Base-by-base conservation (phyloP, 805 yeast species). In the Yueomyces sp. region DNA sequence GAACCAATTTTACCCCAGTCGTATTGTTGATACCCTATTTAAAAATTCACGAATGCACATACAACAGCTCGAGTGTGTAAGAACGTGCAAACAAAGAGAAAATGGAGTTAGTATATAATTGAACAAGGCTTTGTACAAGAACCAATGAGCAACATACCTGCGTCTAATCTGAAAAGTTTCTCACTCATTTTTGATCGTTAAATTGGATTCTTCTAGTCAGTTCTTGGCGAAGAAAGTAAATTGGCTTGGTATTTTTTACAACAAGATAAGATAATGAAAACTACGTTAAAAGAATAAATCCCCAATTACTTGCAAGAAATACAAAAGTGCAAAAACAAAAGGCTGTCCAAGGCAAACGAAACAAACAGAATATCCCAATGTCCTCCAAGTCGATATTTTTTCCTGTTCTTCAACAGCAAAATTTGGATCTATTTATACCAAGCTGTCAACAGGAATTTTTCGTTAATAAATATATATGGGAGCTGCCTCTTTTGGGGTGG, bases 1-100 rank as follows among this genome's bases (percentile, higher is more conserved):
- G 79, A 70, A 39, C 98, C 97, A 45, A 85, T 63, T 58, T 88
- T 90, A 48, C 87, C 88, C 92, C 92, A 83, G 60, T 77, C 92
- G 65, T 83, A 83, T 66, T 80, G 80, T 62, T 84, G 94, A 61
- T 66, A 79, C 29, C 85, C 85, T 64, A 33, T 27, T 26, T 34
- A 19, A 33, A 43, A 19, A 19, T 19, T 19, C 19, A 19, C n/a
- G 43, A 36, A 36, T 37, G 30, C 34, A 26, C 32, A 42, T 36
- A 39, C 7, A 9, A 26, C 7, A 40, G 29, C 4, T 28, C 9
- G 26, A 26, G 31, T 26, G 19, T 31, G 26, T 27, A 36, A 11
- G 26, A 36, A 39, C 33, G 28, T 29, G 31, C 30, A 32, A 4
- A 38, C 26, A 4, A 27, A 36, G n/a, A 30, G 4, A 12, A 31